These are phyloP conservation scores for Candida alai DNA, from an alignment of 805 yeast species.

Conservation along the genomic window DNA sequence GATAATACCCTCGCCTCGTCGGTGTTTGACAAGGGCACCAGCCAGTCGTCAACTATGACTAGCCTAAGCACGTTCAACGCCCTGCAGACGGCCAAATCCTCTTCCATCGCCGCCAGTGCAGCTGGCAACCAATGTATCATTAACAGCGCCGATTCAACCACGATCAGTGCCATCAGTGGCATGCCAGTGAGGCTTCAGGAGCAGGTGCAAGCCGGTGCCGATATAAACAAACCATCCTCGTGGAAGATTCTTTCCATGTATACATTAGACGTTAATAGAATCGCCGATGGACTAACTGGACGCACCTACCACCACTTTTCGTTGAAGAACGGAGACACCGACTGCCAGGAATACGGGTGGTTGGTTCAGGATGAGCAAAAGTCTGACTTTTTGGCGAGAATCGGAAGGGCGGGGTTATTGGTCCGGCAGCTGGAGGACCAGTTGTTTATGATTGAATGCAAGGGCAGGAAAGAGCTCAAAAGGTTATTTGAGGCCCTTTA, in stretches of 20 bases:
- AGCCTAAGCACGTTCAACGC: slow-evolving; percentile 14
- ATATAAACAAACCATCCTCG: slow-evolving; percentile 33
- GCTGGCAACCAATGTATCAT: slow-evolving; percentile 11
- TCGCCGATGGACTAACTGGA: slow-evolving; percentile 23
- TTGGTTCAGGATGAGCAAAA: slow-evolving; percentile 27
- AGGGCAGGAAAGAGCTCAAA: slow-evolving; percentile 39
- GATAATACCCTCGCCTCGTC: slow-evolving; percentile 33
- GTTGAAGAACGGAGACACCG: slow-evolving; percentile 17
- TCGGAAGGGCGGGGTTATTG: slow-evolving; percentile 43
- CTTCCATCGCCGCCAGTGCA: slow-evolving; percentile 3
- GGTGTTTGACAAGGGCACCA: slow-evolving; percentile 28
- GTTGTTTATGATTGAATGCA: slow-evolving; percentile 41
- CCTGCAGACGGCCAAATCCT: slow-evolving; percentile 1
- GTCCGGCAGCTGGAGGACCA: slow-evolving; percentile 27
- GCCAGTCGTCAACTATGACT: slow-evolving; percentile 23
- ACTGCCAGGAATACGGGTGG: slow-evolving; percentile 24
- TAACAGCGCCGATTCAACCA: slow-evolving; percentile 5
- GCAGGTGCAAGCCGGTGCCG: slow-evolving; percentile 26
- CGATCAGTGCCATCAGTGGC: not conserved
- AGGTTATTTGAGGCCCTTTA: slow-evolving; percentile 24
- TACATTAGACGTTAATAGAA: slow-evolving; percentile 24
- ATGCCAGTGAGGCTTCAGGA: slow-evolving; percentile 37
- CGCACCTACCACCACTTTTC: slow-evolving; percentile 26
- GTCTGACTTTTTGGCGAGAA: slow-evolving; percentile 26
- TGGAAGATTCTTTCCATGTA: slow-evolving; percentile 43